Evolutionary conservation across 2,329 filamentous ascomycete species (phyloP).

Genomic region (Fusarium nisikadoi): DNA sequence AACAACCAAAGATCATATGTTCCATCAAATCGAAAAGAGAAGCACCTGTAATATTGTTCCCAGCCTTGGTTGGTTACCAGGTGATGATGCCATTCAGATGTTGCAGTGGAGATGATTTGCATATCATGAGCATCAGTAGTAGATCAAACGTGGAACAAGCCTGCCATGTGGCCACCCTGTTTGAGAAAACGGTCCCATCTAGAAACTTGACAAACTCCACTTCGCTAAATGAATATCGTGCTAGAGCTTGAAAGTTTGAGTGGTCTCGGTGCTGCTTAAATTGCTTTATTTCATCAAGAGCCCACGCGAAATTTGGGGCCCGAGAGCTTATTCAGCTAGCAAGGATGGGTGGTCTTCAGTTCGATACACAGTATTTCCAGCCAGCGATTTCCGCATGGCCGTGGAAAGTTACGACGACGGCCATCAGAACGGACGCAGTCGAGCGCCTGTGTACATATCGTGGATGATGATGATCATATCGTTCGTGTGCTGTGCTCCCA

Average conservation of each 20-base stretch:
- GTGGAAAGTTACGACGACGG: neutral
- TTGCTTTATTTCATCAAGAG: slow-evolving; percentile 42
- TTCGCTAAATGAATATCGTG: neutral
- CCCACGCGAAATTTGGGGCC: slow-evolving; percentile 34
- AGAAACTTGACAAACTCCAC: slow-evolving; percentile 27
- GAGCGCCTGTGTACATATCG: slow-evolving; percentile 1
- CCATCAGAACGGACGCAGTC: slow-evolving; percentile 4
- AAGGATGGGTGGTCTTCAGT: slow-evolving; percentile 18
- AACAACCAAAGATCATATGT: neutral
- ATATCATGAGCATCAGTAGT: neutral
- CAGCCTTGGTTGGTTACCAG: neutral
- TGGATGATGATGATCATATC: slow-evolving; percentile 19
- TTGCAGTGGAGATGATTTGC: slow-evolving; percentile 12
- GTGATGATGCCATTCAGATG: slow-evolving; percentile 13
- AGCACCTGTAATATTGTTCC: neutral
- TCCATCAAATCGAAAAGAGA: neutral
- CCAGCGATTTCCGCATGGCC: neutral
- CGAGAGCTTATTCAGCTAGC: slow-evolving; percentile 15
- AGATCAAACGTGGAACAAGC: slow-evolving; percentile 28
- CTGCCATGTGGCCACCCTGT: slow-evolving; percentile 42
- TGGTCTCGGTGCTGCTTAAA: slow-evolving; percentile 36
- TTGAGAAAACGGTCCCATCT: slow-evolving; percentile 13
- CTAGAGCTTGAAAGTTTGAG: neutral
- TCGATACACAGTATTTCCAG: neutral
- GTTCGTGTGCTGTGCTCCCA: neutral